These are phyloP conservation scores for Plasmodium vinckei DNA, from an alignment of 169 alveolate species.

Conservation along the genomic window DNA sequence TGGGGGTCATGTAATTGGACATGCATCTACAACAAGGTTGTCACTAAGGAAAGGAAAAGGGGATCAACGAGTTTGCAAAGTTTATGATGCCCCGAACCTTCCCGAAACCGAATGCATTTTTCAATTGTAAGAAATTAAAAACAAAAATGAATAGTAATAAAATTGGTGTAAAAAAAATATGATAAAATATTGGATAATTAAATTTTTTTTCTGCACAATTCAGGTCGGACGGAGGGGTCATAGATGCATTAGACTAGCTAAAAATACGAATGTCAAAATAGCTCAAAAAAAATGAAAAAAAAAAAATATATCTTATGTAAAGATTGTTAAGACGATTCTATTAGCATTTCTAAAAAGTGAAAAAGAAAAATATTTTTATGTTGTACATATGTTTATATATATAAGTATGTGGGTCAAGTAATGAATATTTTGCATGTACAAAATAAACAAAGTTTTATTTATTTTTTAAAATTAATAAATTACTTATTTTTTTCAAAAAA, in stretches of 20 bases:
- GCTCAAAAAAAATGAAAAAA: not conserved
- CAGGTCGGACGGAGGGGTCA: conserved; percentile 78
- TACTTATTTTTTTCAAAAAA: conserved; percentile 54
- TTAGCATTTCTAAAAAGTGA: conserved; percentile 43
- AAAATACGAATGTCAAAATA: not conserved
- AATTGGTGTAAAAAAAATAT: not conserved
- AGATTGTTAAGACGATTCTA: conserved; percentile 35
- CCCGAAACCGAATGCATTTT: conserved; percentile 96
- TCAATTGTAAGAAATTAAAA: conserved; percentile 82
- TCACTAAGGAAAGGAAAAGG: conserved; percentile 96
- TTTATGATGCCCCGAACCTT: conserved; percentile 96
- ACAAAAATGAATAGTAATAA: conserved; percentile 4
- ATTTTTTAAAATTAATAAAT: conserved; percentile 24
- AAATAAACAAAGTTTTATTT: not conserved
- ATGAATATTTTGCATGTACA: too few relatives aligned
- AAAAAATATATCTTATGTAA: not conserved
- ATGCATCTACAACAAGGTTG: conserved; percentile 96
- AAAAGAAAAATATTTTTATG: conserved; percentile 10
- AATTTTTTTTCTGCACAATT: conserved; percentile 8
- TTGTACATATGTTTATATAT: not conserved
- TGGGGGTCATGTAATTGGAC: conserved; percentile 99
- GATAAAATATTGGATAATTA: too few relatives aligned
- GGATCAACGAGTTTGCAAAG: conserved; percentile 95
- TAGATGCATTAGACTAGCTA: conserved; percentile 75
- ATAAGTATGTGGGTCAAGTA: not conserved